Base-by-base conservation (phyloP, 306 rosid genomes). In the Rosa multiflora region DNA sequence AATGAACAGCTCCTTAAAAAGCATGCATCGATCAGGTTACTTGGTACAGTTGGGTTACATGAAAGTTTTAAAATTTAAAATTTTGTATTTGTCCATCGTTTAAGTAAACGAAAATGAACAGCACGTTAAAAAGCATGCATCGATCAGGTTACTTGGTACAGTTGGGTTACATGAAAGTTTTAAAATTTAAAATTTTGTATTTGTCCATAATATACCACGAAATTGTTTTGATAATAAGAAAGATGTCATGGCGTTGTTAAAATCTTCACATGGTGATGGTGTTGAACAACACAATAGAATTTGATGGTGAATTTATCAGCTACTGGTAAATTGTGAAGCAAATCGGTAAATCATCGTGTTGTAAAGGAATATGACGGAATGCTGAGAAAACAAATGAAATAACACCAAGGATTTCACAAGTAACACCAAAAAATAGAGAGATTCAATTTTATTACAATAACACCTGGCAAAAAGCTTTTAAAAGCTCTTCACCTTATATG, bases 381-480 rank as follows among this genome's bases (percentile, higher is more conserved):
- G 29, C 5, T 0, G 0, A 8, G 62, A 56, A 20, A n/a, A 26
- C 40, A 46, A 53, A 8, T 5, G 47, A 1, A 51, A 43, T 10
- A 44, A 79, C 5, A 44, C 13, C 37, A 14, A 46, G 1, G 51
- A 3, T 47, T 51, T 52, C 9, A 18, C 5, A 56, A 59, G 7
- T 1, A 35, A 3, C 14, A 66, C 47, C 0, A 8, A 39, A 51
- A 70, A 44, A n/a, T 9, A 59, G 5, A 74, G 37, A 76, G 3
- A 44, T 78, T 68, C 80, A 73, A 17, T 81, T 8, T 61, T 77
- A 86, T 72, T 81, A 73, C 79, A 86, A 80, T 35, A 40, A 78
- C 43, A 58, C 61, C 40, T 37, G 62, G 79, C 4, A 43, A 78
- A 77, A 61, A 76, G 64, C 78, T 63, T 68, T 51, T 40, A 7